Evolutionary conservation across 306 rosid species (phyloP).

Genomic region (Aeschynomene evenia): DNA sequence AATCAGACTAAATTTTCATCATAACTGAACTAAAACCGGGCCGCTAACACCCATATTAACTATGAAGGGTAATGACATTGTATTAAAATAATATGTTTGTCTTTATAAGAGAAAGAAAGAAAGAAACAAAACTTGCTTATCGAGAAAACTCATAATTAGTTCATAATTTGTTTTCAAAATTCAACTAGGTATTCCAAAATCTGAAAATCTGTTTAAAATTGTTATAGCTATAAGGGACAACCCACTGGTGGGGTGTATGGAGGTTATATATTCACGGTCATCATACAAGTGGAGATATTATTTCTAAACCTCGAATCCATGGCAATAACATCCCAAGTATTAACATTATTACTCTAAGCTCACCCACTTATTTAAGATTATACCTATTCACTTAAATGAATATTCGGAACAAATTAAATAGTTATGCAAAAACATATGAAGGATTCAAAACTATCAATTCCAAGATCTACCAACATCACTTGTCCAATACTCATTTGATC

Average conservation of each 20-base stretch:
- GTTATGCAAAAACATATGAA: neutral
- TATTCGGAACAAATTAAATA: neutral
- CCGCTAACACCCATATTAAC: no score
- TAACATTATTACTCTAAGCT: no score
- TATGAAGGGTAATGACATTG: neutral
- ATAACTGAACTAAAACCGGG: no score
- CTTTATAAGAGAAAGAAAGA: neutral
- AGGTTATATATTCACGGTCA: no score
- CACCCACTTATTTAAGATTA: neutral
- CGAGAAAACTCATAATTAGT: neutral
- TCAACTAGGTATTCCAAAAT: slow-evolving; percentile 5
- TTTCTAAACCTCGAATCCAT: no score
- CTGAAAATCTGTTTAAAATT: neutral
- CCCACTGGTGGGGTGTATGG: no score
- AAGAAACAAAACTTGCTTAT: neutral
- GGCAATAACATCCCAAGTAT: no score
- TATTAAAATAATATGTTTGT: neutral
- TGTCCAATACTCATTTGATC: neutral
- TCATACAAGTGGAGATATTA: no score
- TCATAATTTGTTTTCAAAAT: slow-evolving; percentile 4
- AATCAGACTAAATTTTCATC: no score
- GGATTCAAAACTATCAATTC: neutral
- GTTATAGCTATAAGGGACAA: no score
- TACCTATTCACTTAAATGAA: neutral
- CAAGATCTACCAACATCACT: slow-evolving; percentile 33